A percentile compares a stretch with the other conserved stretches of the same genome.
These are phyloP conservation scores for Beauveria sp. DNA, from an alignment of 2,329 filamentous ascomycete genomes.

Conservation along the genomic window DNA sequence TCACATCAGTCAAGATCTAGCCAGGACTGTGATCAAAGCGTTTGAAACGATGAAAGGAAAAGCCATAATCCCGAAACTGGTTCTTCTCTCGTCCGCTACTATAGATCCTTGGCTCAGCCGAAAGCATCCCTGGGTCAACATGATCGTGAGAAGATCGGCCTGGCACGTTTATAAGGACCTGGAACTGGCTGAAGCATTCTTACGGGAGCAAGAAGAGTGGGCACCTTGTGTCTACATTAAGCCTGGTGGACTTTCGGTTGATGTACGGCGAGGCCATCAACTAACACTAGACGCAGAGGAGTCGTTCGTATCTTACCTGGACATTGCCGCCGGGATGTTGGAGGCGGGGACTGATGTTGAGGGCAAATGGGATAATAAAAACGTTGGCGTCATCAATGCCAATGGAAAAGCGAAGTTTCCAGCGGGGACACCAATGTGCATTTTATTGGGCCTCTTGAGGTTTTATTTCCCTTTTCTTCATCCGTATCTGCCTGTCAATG, in stretches of 20 bases:
- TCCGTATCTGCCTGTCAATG: background rate
- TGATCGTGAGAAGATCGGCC: constrained; percentile 12
- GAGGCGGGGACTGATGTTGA: constrained; percentile 32
- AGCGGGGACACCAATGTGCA: background rate
- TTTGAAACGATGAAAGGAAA: constrained; percentile 24
- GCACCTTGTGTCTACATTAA: constrained; percentile 33
- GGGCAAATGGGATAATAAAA: constrained; percentile 18
- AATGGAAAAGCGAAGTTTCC: constrained; percentile 7
- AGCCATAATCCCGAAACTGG: constrained; percentile 26
- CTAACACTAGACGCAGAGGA: constrained; percentile 30
- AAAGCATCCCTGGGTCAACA: constrained; percentile 18
- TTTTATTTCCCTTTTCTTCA: background rate
- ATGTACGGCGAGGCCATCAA: constrained; percentile 29
- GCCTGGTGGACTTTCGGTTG: constrained; percentile 21
- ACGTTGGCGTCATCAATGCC: constrained; percentile 14
- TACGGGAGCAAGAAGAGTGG: constrained; percentile 31
- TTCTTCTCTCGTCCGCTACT: constrained; percentile 35
- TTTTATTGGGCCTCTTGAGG: background rate
- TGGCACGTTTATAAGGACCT: constrained; percentile 24
- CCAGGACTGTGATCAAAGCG: constrained; percentile 22
- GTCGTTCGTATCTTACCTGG: constrained; percentile 23
- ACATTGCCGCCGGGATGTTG: constrained; percentile 33
- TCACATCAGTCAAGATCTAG: constrained; percentile 8
- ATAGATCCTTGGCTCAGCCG: constrained; percentile 28
- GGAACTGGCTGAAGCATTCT: constrained; percentile 23